phyloP scores from a whole-genome alignment of 371 early-diverging fungal species.

The Rhizopus microsporus region DNA sequence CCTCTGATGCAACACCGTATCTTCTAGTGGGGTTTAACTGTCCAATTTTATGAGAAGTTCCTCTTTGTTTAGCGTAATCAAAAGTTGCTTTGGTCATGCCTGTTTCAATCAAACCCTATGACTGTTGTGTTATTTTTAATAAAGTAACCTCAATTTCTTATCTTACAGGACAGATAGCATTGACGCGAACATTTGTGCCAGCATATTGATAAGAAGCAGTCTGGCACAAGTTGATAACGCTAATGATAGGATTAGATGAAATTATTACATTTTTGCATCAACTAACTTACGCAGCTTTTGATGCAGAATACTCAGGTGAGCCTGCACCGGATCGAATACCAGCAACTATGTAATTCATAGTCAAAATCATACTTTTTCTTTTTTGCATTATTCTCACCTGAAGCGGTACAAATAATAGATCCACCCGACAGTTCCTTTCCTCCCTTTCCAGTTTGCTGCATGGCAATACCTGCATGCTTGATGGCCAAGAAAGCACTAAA shows the following conservation, averaged over 20 bases:
- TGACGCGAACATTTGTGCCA: slow-evolving; percentile 56
- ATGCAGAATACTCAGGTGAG: slow-evolving; percentile 46
- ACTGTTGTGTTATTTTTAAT: background rate
- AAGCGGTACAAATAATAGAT: slow-evolving; percentile 50
- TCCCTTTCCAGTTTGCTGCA: slow-evolving; percentile 28
- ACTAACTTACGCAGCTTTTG: slow-evolving; percentile 44
- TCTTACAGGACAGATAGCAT: slow-evolving; percentile 60
- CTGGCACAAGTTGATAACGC: slow-evolving; percentile 57
- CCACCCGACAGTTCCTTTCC: slow-evolving; percentile 39
- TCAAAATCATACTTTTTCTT: background rate
- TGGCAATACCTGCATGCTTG: slow-evolving; percentile 42
- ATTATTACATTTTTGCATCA: background rate
- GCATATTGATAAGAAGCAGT: slow-evolving; percentile 48
- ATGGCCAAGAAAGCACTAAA: slow-evolving; percentile 40
- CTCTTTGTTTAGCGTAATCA: slow-evolving; percentile 51
- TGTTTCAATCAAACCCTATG: slow-evolving; percentile 58
- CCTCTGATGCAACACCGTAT: slow-evolving; percentile 51
- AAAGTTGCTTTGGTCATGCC: slow-evolving; percentile 56
- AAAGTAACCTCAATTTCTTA: background rate
- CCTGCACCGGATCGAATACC: slow-evolving; percentile 55
- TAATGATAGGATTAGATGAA: slow-evolving; percentile 10
- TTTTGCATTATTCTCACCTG: slow-evolving; percentile 13
- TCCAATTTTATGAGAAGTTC: slow-evolving; percentile 50
- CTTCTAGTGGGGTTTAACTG: slow-evolving; percentile 56
- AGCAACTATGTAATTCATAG: slow-evolving; percentile 32